A percentile compares a stretch with the other conserved stretches of the same genome.
Evolutionary conservation across 106 monocot species (phyloP).

Genomic region (Allium fistulosum): DNA sequence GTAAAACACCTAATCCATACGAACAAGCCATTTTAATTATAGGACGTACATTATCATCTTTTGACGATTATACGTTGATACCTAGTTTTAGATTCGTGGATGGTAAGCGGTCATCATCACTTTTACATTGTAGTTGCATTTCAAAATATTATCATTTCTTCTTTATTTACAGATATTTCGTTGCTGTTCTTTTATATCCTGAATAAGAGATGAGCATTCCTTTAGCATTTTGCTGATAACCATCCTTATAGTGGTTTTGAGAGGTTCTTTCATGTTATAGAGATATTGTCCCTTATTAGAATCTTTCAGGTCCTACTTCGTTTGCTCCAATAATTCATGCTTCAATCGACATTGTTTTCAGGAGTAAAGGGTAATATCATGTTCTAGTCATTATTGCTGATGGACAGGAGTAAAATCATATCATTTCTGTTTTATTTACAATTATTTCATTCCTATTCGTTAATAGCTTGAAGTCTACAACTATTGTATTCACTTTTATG

Average conservation of each 20-base stretch:
- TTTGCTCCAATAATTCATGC: constrained; percentile 85
- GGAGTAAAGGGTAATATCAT: constrained; percentile 84
- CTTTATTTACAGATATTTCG: not conserved
- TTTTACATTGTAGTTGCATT: constrained; percentile 1
- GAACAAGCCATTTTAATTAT: constrained; percentile 98
- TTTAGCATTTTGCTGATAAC: constrained; percentile 73
- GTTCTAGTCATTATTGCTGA: constrained; percentile 94
- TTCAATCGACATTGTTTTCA: constrained; percentile 74
- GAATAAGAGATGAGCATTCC: constrained; percentile 63
- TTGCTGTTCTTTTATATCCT: constrained; percentile 27
- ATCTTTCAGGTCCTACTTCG: constrained; percentile 88
- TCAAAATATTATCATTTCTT: not conserved
- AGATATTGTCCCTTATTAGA: constrained; percentile 64
- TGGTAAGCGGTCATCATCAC: constrained; percentile 29
- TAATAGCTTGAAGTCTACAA: too few relatives aligned
- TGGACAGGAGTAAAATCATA: constrained; percentile 42
- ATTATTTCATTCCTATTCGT: too few relatives aligned
- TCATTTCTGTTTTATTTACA: too few relatives aligned
- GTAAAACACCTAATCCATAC: constrained; percentile 60
- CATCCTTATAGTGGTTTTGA: constrained; percentile 80
- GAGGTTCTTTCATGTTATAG: constrained; percentile 79
- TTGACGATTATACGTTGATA: constrained; percentile 91
- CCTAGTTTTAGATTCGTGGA: constrained; percentile 98
- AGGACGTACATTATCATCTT: constrained; percentile 78
- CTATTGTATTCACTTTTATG: too few relatives aligned